phyloP scores from a whole-genome alignment of 2,329 filamentous ascomycete species.

The Apiospora rasikravindrae region DNA sequence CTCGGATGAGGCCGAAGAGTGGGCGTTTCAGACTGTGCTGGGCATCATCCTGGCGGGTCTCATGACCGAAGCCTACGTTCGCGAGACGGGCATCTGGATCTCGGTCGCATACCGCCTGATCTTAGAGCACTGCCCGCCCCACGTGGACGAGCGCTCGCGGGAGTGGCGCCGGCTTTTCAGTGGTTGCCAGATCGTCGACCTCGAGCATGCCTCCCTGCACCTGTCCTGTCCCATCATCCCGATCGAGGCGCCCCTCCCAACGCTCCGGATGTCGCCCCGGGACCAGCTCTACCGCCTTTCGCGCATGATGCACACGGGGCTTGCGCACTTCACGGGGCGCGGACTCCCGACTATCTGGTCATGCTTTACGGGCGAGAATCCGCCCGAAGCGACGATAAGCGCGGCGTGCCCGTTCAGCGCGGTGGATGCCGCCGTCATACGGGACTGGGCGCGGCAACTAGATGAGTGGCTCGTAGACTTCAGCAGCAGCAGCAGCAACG shows the following conservation, averaged over 20 bases:
- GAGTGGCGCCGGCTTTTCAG: constrained; percentile 49
- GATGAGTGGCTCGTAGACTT: constrained; percentile 50
- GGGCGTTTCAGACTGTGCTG: constrained; percentile 49
- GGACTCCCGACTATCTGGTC: constrained; percentile 50
- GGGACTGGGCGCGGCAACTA: constrained; percentile 47
- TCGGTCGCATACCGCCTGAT: constrained; percentile 48
- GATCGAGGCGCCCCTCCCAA: constrained; percentile 43
- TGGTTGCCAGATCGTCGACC: constrained; percentile 47
- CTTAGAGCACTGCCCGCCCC: constrained; percentile 46
- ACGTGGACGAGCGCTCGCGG: constrained; percentile 42
- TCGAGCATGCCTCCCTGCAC: constrained; percentile 50
- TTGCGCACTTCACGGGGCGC: constrained; percentile 48
- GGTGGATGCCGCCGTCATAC: constrained; percentile 46
- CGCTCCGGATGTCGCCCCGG: constrained; percentile 43
- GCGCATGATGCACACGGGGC: constrained; percentile 50
- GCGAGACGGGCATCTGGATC: constrained; percentile 50
- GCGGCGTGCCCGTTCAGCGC: constrained; percentile 41
- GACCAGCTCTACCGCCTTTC: constrained; percentile 49
- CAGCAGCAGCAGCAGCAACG: constrained; percentile 29
- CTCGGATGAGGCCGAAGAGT: constrained; percentile 39
- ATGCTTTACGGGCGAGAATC: constrained; percentile 38
- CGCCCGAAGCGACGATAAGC: constrained; percentile 25
- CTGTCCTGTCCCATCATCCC: constrained; percentile 48
- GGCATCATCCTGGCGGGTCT: constrained; percentile 48
- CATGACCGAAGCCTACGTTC: constrained; percentile 47